phyloP scores from a whole-genome alignment of 73 alveolate species.

The Paramecium pentaurelia region DNA sequence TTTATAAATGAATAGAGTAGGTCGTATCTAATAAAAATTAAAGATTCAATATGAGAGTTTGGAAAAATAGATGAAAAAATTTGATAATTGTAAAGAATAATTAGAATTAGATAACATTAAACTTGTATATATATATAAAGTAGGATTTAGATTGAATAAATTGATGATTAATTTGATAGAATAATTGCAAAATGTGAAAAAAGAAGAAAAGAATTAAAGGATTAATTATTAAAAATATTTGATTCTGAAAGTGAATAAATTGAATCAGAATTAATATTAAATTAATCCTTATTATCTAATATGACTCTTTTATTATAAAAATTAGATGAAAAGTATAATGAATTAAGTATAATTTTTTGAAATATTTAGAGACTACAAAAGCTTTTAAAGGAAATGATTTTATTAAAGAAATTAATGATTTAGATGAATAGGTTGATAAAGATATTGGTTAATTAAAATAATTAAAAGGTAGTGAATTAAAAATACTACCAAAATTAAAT shows the following conservation, averaged over 20 bases:
- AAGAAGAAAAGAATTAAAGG: not conserved
- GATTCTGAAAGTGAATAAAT: not conserved
- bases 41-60: not conserved
- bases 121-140: not conserved
- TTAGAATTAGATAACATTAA: not conserved
- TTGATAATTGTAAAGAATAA: not conserved
- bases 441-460: not conserved
- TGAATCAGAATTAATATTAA: not conserved
- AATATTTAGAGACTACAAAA: not conserved
- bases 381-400: not conserved
- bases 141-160: not conserved
- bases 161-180: slow-evolving; percentile 31
- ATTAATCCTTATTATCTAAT: not conserved
- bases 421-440: slow-evolving; percentile 19
- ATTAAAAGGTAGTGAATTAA: not conserved
- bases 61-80: not conserved
- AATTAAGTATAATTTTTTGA: not conserved
- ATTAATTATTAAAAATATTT: not conserved
- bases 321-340: not conserved
- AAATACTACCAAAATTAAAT: not conserved
- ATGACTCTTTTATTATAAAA: not conserved
- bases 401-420: not conserved
- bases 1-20: not conserved
- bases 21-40: not conserved
- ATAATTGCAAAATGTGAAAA: not conserved